These are phyloP conservation scores for Myxozyma neotropica DNA, from an alignment of 805 yeast species.

Conservation along the genomic window DNA sequence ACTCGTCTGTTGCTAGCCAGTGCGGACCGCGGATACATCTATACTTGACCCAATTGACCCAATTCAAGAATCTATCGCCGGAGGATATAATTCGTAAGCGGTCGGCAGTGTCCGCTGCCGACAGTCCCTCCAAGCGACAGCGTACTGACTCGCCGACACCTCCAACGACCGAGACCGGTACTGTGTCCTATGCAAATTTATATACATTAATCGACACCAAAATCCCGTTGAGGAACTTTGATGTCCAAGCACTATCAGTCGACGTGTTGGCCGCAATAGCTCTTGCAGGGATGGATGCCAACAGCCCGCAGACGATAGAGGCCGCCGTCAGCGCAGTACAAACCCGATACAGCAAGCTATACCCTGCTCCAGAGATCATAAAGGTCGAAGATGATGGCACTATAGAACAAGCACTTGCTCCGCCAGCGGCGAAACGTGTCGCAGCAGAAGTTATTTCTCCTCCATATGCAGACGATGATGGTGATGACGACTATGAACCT, in stretches of 20 bases:
- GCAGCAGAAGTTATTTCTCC: constrained; percentile 1
- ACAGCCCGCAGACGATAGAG: constrained; percentile 55
- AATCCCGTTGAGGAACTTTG: constrained; percentile 66
- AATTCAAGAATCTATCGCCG: constrained; percentile 31
- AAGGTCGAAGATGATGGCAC: constrained; percentile 15
- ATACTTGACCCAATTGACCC: constrained; percentile 39
- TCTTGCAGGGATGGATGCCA: constrained; percentile 62
- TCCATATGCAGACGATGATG: constrained; percentile 39
- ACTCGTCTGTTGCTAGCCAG: constrained; percentile 42
- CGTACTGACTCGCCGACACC: constrained; percentile 12
- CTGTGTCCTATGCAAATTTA: constrained; percentile 55
- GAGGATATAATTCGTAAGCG: constrained; percentile 33
- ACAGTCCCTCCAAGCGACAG: constrained; percentile 37
- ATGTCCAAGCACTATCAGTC: constrained; percentile 67
- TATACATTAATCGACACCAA: constrained; percentile 65
- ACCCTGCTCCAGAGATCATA: constrained; percentile 18
- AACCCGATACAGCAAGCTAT: constrained; percentile 17
- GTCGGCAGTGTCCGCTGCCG: constrained; percentile 39
- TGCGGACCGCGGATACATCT: constrained; percentile 40
- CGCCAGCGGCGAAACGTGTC: background rate
- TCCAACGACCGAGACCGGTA: constrained; percentile 1
- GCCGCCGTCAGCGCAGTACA: constrained; percentile 67
- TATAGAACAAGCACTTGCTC: background rate
- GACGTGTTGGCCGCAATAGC: constrained; percentile 67
- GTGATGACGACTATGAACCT: constrained; percentile 39